Evolutionary conservation across 306 rosid species (phyloP).

Genomic region (Ceratonia siliqua): DNA sequence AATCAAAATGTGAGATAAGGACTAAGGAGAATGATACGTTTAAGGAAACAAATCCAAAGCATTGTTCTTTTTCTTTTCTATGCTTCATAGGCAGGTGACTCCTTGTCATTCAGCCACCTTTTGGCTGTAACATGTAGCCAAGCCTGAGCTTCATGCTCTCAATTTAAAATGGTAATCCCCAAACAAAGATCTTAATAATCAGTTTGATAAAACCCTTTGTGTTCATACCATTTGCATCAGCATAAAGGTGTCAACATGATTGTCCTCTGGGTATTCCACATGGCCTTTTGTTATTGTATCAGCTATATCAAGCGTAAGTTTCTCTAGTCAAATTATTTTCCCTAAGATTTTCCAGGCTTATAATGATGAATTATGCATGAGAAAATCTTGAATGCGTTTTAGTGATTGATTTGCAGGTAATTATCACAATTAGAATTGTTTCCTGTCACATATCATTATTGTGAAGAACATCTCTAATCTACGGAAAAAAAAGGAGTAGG

Average conservation of each 20-base stretch:
- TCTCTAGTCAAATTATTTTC: background rate
- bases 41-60: background rate
- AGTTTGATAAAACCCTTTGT: slow-evolving; percentile 4
- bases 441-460: background rate
- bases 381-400: slow-evolving; percentile 13
- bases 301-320: background rate
- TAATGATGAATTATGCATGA: background rate
- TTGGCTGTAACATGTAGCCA: background rate
- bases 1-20: slow-evolving; percentile 6
- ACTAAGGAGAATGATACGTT: background rate
- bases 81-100: background rate
- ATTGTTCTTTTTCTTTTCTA: background rate
- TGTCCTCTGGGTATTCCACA: background rate
- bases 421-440: background rate
- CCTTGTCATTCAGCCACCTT: background rate
- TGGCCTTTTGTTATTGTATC: background rate
- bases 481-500: no score
- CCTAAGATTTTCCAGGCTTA: background rate
- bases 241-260: background rate
- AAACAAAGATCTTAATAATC: background rate
- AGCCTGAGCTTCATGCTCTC: background rate
- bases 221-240: no score
- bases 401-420: background rate
- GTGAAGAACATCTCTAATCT: slow-evolving; percentile 4
- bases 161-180: background rate